Conservation (phyloP, 768 basidiomycete genomes). For the Guyanaporus albipodus region DNA sequence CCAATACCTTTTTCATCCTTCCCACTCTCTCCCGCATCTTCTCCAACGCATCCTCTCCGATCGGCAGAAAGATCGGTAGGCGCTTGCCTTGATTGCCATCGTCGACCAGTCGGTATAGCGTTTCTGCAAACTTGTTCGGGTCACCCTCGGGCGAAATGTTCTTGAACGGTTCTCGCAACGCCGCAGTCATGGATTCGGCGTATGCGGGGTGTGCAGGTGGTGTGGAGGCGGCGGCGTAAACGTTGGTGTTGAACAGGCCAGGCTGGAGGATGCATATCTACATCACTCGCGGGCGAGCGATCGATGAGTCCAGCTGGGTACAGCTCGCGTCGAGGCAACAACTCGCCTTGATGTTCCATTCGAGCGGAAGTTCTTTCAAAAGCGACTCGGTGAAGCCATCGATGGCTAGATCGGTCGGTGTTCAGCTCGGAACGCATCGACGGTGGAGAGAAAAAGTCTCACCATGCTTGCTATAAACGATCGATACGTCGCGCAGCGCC, state of each 20-base stretch:
- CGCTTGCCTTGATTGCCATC: not conserved
- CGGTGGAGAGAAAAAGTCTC: not conserved
- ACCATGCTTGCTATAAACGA: slow-evolving; percentile 13
- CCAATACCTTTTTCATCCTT: not conserved
- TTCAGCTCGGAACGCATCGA: not conserved
- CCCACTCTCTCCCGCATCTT: not conserved
- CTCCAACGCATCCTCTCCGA: slow-evolving; percentile 12
- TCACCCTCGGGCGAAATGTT: slow-evolving; percentile 4
- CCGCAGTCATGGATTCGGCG: not conserved
- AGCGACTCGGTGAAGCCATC: slow-evolving; percentile 10
- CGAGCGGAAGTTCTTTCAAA: slow-evolving; percentile 7
- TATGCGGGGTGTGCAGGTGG: slow-evolving; percentile 12
- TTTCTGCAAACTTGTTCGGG: slow-evolving; percentile 13
- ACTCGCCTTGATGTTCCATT: slow-evolving; percentile 20
- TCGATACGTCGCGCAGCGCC: not conserved
- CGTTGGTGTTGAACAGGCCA: slow-evolving; percentile 16
- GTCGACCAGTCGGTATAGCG: not conserved
- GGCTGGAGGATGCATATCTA: slow-evolving; percentile 19
- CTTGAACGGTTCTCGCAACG: not conserved
- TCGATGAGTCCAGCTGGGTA: not conserved
- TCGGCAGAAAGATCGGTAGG: slow-evolving; percentile 8
- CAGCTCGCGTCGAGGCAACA: not conserved
- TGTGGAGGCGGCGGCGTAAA: not conserved
- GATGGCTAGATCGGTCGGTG: slow-evolving; percentile 6
- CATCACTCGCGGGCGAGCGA: not conserved